A percentile compares a stretch with the other conserved stretches of the same genome.
Evolutionary conservation across 2,329 filamentous ascomycete genomes (phyloP).

Genomic region (Trichoderma sp.): DNA sequence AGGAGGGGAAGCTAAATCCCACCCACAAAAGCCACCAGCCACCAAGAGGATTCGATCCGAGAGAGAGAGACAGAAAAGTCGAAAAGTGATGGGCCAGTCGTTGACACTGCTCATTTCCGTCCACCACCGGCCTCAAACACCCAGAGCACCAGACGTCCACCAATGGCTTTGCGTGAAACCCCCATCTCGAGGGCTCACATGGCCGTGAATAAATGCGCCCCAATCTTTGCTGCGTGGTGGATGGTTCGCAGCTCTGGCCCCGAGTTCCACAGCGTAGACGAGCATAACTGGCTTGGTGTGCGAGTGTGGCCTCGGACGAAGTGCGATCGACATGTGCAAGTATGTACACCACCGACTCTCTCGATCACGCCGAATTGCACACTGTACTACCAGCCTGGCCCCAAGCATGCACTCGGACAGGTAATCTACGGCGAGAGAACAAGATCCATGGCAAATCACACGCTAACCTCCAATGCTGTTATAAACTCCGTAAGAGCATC

Average conservation of each 20-base stretch:
- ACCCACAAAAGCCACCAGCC: not conserved
- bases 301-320: not conserved
- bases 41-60: not conserved
- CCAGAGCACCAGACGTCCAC: not conserved
- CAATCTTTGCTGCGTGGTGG: conserved; percentile 23
- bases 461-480: not conserved
- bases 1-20: not conserved
- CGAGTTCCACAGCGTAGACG: not conserved
- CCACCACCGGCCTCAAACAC: conserved; percentile 8
- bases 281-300: not conserved
- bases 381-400: not conserved
- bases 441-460: not conserved
- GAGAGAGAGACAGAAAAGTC: not conserved
- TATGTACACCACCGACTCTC: not conserved
- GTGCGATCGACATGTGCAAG: not conserved
- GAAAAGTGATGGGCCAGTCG: not conserved
- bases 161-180: conserved; percentile 2
- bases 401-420: not conserved
- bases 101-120: not conserved
- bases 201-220: conserved; percentile 29
- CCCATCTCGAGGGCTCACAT: conserved; percentile 27
- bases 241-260: not conserved
- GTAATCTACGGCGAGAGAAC: not conserved
- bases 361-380: not conserved
- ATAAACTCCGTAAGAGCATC: not conserved